Base-by-base conservation (phyloP, 2,329 filamentous ascomycete genomes). In the Metarhizium anisopliae region DNA sequence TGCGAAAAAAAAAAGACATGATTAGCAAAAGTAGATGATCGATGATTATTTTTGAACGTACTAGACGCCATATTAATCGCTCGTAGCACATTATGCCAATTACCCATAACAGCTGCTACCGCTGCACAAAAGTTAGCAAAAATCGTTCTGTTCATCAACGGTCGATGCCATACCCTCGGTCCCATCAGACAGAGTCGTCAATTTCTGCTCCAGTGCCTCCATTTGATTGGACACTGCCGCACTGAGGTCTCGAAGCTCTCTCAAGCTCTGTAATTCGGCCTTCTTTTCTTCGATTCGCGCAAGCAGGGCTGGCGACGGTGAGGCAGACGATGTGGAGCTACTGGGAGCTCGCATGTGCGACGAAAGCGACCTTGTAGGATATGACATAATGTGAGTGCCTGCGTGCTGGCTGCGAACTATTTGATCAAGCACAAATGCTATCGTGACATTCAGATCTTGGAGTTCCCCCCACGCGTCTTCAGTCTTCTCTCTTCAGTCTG, bases 1-100 rank as follows among this genome's bases (percentile, higher is more conserved):
- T 91, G 59, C 54, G 13, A n/a, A 14, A 30, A 49, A 8, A 49
- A 8, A 20, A 11, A 35, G 32, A 11, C 32, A 8, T 8, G 7
- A 30, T 49, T 29, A 49, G 25, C 40, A 51, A 13, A 36, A 42
- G 14, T n/a, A 29, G 18, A 13, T 16, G 38, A 29, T 25, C 6
- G 11, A 49, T 55, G 8, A 20, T 32, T 74, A 42, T 47, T 20
- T 29, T 13, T 18, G 10, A 52, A 53, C 83, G 66, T 78, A 92
- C 89, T 80, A 58, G 87, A 92, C 59, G 90, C 90, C 87, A 94
- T 92, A 66, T 87, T 87, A 66, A 95, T 92, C 47, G 89, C 89
- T 61, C 87, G 80, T 58, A 95, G 78, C 60, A 95, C 89, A 63
- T 90, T 92, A 70, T 92, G 87, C 90, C 90, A 95, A 69, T 94